phyloP scores from a whole-genome alignment of 1,139 yeast genomes.

The Zhuliangozyma parablackwelliae region DNA sequence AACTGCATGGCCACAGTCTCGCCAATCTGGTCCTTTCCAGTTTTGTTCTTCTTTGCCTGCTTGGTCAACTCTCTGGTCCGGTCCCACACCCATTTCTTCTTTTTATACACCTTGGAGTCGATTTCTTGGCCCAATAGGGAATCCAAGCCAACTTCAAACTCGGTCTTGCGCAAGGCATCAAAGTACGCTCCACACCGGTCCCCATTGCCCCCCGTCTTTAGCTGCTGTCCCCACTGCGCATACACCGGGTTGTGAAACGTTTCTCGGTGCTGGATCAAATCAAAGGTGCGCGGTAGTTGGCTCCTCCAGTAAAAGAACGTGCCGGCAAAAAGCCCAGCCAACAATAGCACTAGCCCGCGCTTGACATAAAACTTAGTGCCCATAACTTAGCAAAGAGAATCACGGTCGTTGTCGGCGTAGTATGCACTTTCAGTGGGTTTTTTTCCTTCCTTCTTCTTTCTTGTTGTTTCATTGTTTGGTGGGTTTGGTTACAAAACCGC shows the following conservation, averaged over 20 bases:
- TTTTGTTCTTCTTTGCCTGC: constrained; percentile 11
- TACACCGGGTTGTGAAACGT: constrained; percentile 12
- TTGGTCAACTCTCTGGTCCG: constrained; percentile 10
- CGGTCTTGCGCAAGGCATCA: constrained; percentile 4
- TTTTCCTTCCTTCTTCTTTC: too few relatives aligned
- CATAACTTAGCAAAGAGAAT: too few relatives aligned
- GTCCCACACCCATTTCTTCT: constrained; percentile 23
- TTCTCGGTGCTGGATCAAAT: constrained; percentile 6
- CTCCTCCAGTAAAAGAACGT: too few relatives aligned
- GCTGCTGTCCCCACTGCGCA: constrained; percentile 8
- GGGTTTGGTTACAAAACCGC: too few relatives aligned
- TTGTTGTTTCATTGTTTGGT: too few relatives aligned
- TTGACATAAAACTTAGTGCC: too few relatives aligned
- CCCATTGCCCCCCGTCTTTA: not conserved
- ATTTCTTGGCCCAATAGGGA: constrained; percentile 12
- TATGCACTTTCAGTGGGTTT: too few relatives aligned
- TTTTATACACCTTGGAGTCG: constrained; percentile 21
- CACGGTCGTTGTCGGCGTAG: too few relatives aligned
- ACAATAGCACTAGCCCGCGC: too few relatives aligned
- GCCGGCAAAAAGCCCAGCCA: too few relatives aligned
- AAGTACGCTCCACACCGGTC: constrained; percentile 17
- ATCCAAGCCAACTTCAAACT: constrained; percentile 15
- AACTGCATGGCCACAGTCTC: constrained; percentile 9
- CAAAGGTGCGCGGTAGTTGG: too few relatives aligned
- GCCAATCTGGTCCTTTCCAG: too few relatives aligned